Evolutionary conservation across 192 early-diverging fungal species (phyloP).

Genomic region (Umbelopsis sp.): DNA sequence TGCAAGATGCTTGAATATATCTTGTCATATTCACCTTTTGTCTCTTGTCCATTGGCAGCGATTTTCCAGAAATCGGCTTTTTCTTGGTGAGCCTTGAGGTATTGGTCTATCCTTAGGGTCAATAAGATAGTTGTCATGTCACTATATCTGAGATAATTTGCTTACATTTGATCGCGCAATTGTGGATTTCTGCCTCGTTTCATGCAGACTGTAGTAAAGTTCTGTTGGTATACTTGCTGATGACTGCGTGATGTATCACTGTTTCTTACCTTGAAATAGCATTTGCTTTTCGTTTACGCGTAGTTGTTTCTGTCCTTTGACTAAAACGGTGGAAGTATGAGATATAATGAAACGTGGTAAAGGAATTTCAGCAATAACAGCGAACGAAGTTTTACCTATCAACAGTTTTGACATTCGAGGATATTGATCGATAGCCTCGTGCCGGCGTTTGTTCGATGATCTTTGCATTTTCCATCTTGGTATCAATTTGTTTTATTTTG

Average conservation of each 20-base stretch:
- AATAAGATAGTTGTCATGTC: background rate
- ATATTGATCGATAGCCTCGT: background rate
- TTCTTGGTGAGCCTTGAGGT: conserved; percentile 1
- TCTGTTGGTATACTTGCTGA: background rate
- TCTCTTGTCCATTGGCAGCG: background rate
- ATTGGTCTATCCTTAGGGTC: background rate
- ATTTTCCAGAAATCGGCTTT: background rate
- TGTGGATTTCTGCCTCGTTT: conserved; percentile 6
- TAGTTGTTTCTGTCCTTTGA: conserved; percentile 1
- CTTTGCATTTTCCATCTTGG: background rate
- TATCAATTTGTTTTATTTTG: conserved; percentile 16
- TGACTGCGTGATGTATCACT: background rate
- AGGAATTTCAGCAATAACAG: background rate
- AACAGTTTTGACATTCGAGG: background rate
- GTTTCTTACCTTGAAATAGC: background rate
- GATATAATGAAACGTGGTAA: background rate
- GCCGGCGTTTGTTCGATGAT: conserved; percentile 8
- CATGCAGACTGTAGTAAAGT: background rate
- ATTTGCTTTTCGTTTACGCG: conserved; percentile 1
- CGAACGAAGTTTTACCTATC: background rate
- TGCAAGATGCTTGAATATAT: background rate
- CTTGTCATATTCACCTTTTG: background rate
- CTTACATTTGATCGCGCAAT: conserved; percentile 8
- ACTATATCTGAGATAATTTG: too few relatives aligned
- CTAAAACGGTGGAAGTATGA: background rate